Evolutionary conservation across 106 monocot species (phyloP).

Genomic region (Allium cepa): DNA sequence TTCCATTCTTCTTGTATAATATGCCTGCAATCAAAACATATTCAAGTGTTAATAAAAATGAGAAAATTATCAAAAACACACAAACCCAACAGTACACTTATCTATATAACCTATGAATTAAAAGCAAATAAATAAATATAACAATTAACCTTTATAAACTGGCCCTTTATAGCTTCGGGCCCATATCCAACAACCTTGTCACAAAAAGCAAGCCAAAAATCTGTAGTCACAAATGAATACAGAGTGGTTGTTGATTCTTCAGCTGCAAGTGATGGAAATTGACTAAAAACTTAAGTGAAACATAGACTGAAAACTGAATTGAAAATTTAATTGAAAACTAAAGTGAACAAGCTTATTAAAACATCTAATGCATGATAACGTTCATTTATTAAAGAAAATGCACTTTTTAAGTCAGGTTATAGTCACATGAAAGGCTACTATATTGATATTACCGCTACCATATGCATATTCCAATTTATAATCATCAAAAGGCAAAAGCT

Average conservation of each 20-base stretch:
- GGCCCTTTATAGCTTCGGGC: conserved; percentile 50
- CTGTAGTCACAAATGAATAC: conserved; percentile 42
- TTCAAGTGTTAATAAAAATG: background rate
- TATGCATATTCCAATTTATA: too few relatives aligned
- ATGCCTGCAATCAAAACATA: conserved; percentile 33
- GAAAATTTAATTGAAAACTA: too few relatives aligned
- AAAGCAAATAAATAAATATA: background rate
- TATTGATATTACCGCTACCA: too few relatives aligned
- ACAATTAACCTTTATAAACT: conserved; percentile 60
- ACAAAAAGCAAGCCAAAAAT: conserved; percentile 79
- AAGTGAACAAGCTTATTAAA: too few relatives aligned
- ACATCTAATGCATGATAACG: too few relatives aligned
- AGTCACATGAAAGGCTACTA: too few relatives aligned
- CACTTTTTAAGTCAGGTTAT: too few relatives aligned
- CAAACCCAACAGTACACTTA: too few relatives aligned
- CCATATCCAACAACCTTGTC: conserved; percentile 67
- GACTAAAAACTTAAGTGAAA: too few relatives aligned
- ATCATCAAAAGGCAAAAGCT: too few relatives aligned
- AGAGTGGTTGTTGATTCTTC: background rate
- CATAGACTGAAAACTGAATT: too few relatives aligned
- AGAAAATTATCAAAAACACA: background rate
- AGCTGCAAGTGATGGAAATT: conserved; percentile 7
- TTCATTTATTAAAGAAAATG: too few relatives aligned
- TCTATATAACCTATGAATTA: background rate
- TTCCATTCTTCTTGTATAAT: conserved; percentile 82